Percentiles rank a stretch among this genome's conserved stretches.
Evolutionary conservation across 805 yeast genomes (phyloP).

Genomic region (Sugiyamaella floridensis): DNA sequence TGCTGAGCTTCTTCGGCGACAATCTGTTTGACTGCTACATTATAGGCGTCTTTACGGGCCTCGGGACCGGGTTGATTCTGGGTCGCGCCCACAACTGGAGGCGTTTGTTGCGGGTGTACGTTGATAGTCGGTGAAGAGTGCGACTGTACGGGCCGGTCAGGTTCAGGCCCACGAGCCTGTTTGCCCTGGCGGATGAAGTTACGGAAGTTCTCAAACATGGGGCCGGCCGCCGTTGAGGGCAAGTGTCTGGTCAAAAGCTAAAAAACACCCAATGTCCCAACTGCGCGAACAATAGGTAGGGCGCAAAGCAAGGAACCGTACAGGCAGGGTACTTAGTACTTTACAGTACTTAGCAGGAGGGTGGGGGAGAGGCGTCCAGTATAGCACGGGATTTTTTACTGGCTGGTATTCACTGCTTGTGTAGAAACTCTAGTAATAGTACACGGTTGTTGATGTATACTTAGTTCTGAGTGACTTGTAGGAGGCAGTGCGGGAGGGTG

Average conservation of each 20-base stretch:
- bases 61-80: slow-evolving; percentile 2
- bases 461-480: too few relatives aligned
- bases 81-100: not conserved
- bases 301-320: not conserved
- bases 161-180: slow-evolving; percentile 40
- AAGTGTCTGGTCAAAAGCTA: not conserved
- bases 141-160: not conserved
- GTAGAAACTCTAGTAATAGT: too few relatives aligned
- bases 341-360: too few relatives aligned
- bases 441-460: too few relatives aligned
- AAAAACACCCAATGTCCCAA: not conserved
- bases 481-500: too few relatives aligned
- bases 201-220: slow-evolving; percentile 40
- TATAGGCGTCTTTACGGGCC: slow-evolving; percentile 26
- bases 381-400: too few relatives aligned
- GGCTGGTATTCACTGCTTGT: too few relatives aligned
- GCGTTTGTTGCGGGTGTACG: not conserved
- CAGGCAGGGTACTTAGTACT: too few relatives aligned
- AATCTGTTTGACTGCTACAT: slow-evolving; percentile 33
- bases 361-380: too few relatives aligned
- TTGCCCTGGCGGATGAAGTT: slow-evolving; percentile 61
- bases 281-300: not conserved
- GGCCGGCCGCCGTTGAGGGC: not conserved
- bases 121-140: not conserved
- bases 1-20: slow-evolving; percentile 34